Evolutionary conservation across 2,329 filamentous ascomycete species (phyloP).

Genomic region (Ceratocystis destructans): DNA sequence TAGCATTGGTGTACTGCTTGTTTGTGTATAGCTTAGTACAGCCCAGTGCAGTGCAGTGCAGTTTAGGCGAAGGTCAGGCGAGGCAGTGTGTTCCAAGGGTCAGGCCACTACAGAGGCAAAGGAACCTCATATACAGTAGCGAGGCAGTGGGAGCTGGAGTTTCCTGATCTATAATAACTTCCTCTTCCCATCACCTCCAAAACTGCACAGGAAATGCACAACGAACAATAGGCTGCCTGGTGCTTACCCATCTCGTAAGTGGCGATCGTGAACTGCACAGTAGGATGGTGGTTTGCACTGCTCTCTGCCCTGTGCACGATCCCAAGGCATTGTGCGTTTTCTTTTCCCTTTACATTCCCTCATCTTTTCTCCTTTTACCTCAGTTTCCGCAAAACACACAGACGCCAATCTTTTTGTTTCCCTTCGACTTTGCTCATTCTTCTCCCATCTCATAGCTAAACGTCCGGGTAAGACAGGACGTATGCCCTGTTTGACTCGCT

Average conservation of each 20-base stretch:
- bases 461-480: neutral
- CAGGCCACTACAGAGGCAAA: neutral
- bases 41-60: neutral
- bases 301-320: neutral
- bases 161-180: neutral
- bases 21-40: neutral
- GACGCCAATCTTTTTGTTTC: constrained; percentile 4
- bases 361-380: neutral
- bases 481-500: neutral
- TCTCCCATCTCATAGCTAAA: neutral
- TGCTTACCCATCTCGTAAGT: constrained; percentile 3
- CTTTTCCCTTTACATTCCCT: neutral
- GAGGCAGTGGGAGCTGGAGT: neutral
- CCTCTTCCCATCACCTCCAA: too few relatives aligned
- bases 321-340: neutral
- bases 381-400: neutral
- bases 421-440: neutral
- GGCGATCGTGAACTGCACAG: constrained; percentile 4
- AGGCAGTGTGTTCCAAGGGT: neutral
- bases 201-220: too few relatives aligned
- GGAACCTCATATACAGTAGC: neutral
- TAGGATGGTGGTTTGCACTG: neutral
- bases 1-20: neutral
- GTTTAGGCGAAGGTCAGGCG: neutral
- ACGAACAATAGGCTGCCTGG: neutral